These are phyloP conservation scores for Orbilia blumenaviensis DNA, from an alignment of 2,329 filamentous ascomycete genomes.

Conservation along the genomic window DNA sequence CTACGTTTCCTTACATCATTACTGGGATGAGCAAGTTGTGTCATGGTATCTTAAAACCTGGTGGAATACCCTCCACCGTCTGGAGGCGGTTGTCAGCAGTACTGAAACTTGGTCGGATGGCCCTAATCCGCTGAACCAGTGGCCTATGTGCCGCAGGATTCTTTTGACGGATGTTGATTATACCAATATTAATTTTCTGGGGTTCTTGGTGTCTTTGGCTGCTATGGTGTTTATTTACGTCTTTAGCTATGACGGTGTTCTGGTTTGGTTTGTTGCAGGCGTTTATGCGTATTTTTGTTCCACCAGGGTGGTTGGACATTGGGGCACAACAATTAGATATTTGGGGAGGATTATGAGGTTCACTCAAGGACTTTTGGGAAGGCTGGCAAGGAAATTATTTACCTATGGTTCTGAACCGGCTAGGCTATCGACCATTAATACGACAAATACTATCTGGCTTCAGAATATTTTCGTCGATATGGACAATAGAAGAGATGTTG, in stretches of 20 bases:
- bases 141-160: background rate
- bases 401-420: no score
- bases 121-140: background rate
- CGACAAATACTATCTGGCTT: background rate
- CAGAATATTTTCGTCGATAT: background rate
- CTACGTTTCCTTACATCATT: no score
- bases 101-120: no score
- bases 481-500: no score
- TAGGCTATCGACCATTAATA: no score
- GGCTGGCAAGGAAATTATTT: no score
- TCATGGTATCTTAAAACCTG: constrained; percentile 21
- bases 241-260: background rate
- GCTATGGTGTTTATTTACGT: background rate
- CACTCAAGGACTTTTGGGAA: background rate
- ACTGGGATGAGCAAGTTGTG: background rate
- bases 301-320: background rate
- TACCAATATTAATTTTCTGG: constrained; percentile 11
- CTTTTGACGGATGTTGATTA: background rate
- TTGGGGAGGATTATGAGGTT: background rate
- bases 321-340: background rate
- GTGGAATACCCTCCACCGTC: background rate
- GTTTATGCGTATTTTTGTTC: no score
- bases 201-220: background rate
- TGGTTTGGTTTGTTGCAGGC: no score
- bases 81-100: background rate